Percentiles rank a stretch among this genome's conserved stretches.
phyloP scores from a whole-genome alignment of 768 basidiomycete genomes.

The Podaxis sp. region DNA sequence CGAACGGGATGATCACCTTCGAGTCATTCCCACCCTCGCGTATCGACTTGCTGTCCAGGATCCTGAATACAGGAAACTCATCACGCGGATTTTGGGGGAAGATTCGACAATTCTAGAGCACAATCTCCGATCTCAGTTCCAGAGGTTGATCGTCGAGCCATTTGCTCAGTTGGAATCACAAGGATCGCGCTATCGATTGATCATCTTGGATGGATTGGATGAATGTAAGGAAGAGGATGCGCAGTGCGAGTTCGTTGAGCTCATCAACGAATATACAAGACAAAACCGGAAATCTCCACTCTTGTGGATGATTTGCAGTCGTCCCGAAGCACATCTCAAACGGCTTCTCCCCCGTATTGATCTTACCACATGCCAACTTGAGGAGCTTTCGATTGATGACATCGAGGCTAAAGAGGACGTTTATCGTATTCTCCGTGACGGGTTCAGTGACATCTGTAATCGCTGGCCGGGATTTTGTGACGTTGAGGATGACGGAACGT shows the following conservation, averaged over 20 bases:
- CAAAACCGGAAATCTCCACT: background rate
- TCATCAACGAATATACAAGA: background rate
- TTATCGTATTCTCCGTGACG: background rate
- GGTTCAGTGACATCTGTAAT: background rate
- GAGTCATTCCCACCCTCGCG: constrained; percentile 7
- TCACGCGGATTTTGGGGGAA: background rate
- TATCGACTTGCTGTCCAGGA: constrained; percentile 1
- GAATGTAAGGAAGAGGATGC: constrained; percentile 1
- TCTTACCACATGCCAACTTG: background rate
- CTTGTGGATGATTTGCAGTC: background rate
- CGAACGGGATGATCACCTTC: background rate
- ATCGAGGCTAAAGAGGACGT: background rate
- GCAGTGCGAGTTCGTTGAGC: background rate
- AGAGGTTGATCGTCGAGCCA: constrained; percentile 1
- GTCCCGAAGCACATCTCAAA: background rate
- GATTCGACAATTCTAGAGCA: background rate
- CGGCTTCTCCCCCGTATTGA: background rate
- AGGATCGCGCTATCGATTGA: background rate
- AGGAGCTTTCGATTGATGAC: background rate
- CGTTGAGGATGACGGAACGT: background rate
- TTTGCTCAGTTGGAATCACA: background rate
- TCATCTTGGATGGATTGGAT: constrained; percentile 5
- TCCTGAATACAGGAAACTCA: background rate
- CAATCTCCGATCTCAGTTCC: background rate
- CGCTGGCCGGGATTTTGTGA: background rate